phyloP scores from a whole-genome alignment of 1,139 yeast species.

The Arxiozyma telluris region DNA sequence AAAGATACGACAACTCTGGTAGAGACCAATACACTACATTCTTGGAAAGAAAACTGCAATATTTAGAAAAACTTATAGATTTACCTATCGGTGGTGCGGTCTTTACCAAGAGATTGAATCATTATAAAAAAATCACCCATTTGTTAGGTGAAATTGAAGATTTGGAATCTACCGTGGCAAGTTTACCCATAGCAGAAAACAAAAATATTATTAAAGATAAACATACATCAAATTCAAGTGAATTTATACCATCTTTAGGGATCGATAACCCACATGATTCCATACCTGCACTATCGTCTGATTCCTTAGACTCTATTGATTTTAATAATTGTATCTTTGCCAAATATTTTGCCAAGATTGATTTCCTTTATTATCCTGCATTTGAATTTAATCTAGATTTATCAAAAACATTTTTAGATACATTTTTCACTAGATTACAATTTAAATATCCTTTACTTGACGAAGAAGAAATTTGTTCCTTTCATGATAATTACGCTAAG shows the following conservation, averaged over 20 bases:
- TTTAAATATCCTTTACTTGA: constrained; percentile 43
- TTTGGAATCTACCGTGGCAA: constrained; percentile 7
- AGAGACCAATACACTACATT: constrained; percentile 46
- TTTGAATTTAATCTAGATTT: constrained; percentile 39
- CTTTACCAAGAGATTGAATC: constrained; percentile 29
- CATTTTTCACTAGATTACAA: constrained; percentile 43
- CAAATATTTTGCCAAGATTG: constrained; percentile 37
- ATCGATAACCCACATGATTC: background rate
- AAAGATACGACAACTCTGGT: background rate
- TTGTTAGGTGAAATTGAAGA: constrained; percentile 23
- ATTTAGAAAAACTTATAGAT: constrained; percentile 38
- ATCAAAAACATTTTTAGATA: constrained; percentile 39
- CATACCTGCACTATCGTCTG: constrained; percentile 24
- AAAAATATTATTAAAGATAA: background rate
- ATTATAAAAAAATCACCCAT: constrained; percentile 38
- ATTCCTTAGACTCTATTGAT: constrained; percentile 33
- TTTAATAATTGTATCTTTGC: constrained; percentile 34
- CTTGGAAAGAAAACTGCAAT: constrained; percentile 43
- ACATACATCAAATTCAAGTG: background rate
- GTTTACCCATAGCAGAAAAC: background rate
- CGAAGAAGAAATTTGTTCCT: constrained; percentile 38
- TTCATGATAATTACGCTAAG: constrained; percentile 38
- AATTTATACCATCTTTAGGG: background rate
- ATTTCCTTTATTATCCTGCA: constrained; percentile 38
- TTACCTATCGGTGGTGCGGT: constrained; percentile 25